phyloP scores from a whole-genome alignment of 164 flowering plant species.

The Dillenia turbinata region DNA sequence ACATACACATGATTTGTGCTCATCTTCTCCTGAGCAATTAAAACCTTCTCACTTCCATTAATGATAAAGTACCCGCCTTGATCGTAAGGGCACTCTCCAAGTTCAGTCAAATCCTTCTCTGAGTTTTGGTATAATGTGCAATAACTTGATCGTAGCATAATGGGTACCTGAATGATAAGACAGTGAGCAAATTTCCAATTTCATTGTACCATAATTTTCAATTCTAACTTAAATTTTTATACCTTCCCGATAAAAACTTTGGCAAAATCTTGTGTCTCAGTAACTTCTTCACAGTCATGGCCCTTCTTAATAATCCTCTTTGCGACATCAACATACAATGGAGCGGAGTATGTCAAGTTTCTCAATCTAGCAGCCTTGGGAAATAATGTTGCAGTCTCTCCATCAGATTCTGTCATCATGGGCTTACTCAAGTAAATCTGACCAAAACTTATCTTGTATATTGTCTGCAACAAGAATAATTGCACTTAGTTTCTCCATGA shows the following conservation, averaged over 20 bases:
- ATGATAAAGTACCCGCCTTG: slow-evolving; percentile 98
- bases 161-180: slow-evolving; percentile 63
- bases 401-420: slow-evolving; percentile 99
- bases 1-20: slow-evolving; percentile 99
- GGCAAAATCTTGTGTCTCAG: slow-evolving; percentile 83
- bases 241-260: slow-evolving; percentile 98
- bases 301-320: slow-evolving; percentile 90
- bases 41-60: slow-evolving; percentile 97
- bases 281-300: slow-evolving; percentile 87
- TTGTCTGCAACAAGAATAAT: slow-evolving; percentile 55
- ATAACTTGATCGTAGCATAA: slow-evolving; percentile 96
- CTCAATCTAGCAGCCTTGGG: slow-evolving; percentile 97
- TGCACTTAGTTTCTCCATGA: too few species aligned
- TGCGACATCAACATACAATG: slow-evolving; percentile 91
- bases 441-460: slow-evolving; percentile 92
- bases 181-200: background rate
- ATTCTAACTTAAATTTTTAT: slow-evolving; percentile 1
- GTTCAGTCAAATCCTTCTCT: slow-evolving; percentile 96
- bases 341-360: slow-evolving; percentile 92
- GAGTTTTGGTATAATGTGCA: slow-evolving; percentile 87
- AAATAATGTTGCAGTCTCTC: slow-evolving; percentile 93
- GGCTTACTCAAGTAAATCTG: slow-evolving; percentile 97
- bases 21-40: slow-evolving; percentile 99
- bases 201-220: background rate
- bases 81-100: slow-evolving; percentile 98